phyloP scores from a whole-genome alignment of 768 basidiomycete species.

The Clavaria fumosa region DNA sequence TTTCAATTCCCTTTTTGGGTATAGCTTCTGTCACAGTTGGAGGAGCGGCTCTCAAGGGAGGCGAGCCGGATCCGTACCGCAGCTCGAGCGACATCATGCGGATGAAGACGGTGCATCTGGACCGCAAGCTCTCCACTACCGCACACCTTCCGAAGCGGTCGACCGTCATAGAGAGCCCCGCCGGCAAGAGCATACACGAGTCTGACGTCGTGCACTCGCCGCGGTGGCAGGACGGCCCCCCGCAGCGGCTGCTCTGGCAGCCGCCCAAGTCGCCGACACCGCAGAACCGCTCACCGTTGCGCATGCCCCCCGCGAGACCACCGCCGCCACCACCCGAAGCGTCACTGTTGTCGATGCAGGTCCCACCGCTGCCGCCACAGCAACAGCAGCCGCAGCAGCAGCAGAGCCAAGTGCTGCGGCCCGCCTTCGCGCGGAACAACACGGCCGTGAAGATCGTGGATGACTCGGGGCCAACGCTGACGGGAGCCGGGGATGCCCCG shows the following conservation, averaged over 20 bases:
- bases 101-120: slow-evolving; percentile 87
- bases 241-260: slow-evolving; percentile 22
- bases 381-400: slow-evolving; percentile 16
- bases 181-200: slow-evolving; percentile 71
- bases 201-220: slow-evolving; percentile 39
- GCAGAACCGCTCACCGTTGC: slow-evolving; percentile 18
- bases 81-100: slow-evolving; percentile 85
- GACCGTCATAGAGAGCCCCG: slow-evolving; percentile 89
- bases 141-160: slow-evolving; percentile 86
- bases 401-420: slow-evolving; percentile 43
- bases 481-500: slow-evolving; percentile 29
- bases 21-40: slow-evolving; percentile 14
- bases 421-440: slow-evolving; percentile 61
- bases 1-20: slow-evolving; percentile 5
- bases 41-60: slow-evolving; percentile 19
- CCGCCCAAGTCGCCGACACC: slow-evolving; percentile 16
- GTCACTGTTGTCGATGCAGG: too few relatives aligned
- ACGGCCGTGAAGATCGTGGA: slow-evolving; percentile 84
- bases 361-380: slow-evolving; percentile 15
- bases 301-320: slow-evolving; percentile 22
- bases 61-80: slow-evolving; percentile 63
- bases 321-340: slow-evolving; percentile 15
- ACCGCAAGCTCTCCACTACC: slow-evolving; percentile 89
- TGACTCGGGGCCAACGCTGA: slow-evolving; percentile 60
- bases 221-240: slow-evolving; percentile 27